Evolutionary conservation across 495 filamentous ascomycete genomes (phyloP).

Genomic region (Annulohypoxylon maeteangense): DNA sequence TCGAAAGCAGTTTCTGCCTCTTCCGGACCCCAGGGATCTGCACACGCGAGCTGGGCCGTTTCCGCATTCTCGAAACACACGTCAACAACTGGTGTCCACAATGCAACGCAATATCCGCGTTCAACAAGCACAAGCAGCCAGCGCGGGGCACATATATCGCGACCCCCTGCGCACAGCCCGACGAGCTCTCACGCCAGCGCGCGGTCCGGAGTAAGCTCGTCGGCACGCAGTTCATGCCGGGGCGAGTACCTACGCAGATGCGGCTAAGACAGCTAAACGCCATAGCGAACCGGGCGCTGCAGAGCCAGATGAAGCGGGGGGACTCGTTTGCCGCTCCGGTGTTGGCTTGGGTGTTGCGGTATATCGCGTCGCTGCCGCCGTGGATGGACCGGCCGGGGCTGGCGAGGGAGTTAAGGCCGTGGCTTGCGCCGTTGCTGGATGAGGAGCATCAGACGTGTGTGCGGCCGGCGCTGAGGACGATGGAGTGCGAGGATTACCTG

Average conservation of each 20-base stretch:
- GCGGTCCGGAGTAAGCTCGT: not conserved
- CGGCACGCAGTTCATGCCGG: not conserved
- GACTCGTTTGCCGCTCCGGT: not conserved
- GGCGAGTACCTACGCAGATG: not conserved
- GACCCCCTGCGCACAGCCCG: not conserved
- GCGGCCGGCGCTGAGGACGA: constrained; percentile 54
- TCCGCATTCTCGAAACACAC: constrained; percentile 6
- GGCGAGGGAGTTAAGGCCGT: constrained; percentile 44
- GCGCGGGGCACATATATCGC: not conserved
- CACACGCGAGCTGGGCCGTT: constrained; percentile 9
- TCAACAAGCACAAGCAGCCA: not conserved
- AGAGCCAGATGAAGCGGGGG: not conserved
- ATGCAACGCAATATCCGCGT: not conserved
- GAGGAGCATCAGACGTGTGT: constrained; percentile 41
- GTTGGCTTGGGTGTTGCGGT: constrained; percentile 37
- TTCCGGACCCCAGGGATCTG: constrained; percentile 3
- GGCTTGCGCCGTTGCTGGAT: constrained; percentile 41
- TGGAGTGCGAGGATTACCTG: constrained; percentile 54
- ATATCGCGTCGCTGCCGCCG: constrained; percentile 40
- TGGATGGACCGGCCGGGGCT: constrained; percentile 41
- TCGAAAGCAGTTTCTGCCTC: constrained; percentile 11
- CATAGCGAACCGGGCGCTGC: not conserved
- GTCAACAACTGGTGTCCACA: constrained; percentile 6
- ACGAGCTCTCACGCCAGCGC: not conserved
- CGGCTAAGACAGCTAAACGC: not conserved